These are phyloP conservation scores for Pseudomonodictys pantanalensis DNA, from an alignment of 495 filamentous ascomycete genomes.

Conservation along the genomic window DNA sequence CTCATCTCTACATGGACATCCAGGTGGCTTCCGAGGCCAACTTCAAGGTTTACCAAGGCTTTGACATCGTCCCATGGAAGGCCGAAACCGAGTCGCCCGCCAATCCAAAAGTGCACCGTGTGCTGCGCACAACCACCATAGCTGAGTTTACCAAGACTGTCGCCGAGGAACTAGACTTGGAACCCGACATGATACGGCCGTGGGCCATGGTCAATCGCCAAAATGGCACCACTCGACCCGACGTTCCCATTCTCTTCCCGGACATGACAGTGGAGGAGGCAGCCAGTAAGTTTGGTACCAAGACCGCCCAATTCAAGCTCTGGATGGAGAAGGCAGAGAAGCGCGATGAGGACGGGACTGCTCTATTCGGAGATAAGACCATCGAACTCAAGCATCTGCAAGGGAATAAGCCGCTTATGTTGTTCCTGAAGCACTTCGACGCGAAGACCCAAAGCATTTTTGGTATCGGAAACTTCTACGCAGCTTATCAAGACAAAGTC, in stretches of 20 bases:
- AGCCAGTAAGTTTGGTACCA: constrained; percentile 62
- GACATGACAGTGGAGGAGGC: constrained; percentile 83
- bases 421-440: constrained; percentile 94
- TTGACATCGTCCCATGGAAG: constrained; percentile 77
- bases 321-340: constrained; percentile 76
- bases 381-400: constrained; percentile 43
- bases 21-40: constrained; percentile 75
- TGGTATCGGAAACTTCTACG: constrained; percentile 78
- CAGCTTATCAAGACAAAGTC: constrained; percentile 81
- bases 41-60: constrained; percentile 76
- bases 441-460: constrained; percentile 66
- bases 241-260: constrained; percentile 73
- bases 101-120: constrained; percentile 58
- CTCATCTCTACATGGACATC: constrained; percentile 83
- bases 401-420: constrained; percentile 60
- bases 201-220: constrained; percentile 99
- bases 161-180: constrained; percentile 62
- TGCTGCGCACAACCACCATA: constrained; percentile 70
- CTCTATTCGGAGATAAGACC: constrained; percentile 63
- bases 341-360: constrained; percentile 61
- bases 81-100: constrained; percentile 52
- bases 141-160: constrained; percentile 67
- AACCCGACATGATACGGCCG: constrained; percentile 66
- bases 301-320: constrained; percentile 70
- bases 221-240: constrained; percentile 91